phyloP scores from a whole-genome alignment of 176 grass and related monocot species.

The Musa itinerans region DNA sequence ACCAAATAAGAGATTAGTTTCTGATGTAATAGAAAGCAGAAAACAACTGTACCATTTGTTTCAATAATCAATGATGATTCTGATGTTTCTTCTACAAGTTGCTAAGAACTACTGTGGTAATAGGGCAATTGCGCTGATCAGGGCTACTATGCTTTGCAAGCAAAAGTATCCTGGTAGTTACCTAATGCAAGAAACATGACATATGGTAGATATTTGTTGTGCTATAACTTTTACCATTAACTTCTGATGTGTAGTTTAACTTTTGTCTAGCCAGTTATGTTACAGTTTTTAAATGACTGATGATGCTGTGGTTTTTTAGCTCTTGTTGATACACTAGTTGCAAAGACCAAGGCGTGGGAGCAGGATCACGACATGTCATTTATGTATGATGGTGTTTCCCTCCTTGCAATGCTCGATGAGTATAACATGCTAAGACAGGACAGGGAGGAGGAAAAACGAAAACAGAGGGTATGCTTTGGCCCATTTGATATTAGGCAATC shows the following conservation, averaged over 20 bases:
- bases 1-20: background rate
- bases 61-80: background rate
- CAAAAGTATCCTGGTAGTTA: no score
- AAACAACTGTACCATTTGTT: background rate
- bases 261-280: background rate
- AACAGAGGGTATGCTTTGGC: constrained; percentile 41
- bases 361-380: constrained; percentile 62
- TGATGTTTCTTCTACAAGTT: no score
- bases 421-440: constrained; percentile 96
- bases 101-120: no score
- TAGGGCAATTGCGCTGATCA: no score
- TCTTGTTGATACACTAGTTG: constrained; percentile 92
- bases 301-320: constrained; percentile 42
- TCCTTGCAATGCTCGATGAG: constrained; percentile 96
- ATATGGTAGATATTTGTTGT: no score
- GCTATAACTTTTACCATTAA: no score
- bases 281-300: constrained; percentile 14
- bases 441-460: constrained; percentile 96
- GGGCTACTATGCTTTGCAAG: no score
- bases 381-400: constrained; percentile 91
- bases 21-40: background rate
- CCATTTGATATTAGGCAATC: background rate
- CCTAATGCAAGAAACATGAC: no score
- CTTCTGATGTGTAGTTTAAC: background rate
- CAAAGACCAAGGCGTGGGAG: constrained; percentile 83